Conservation (phyloP, 352 stramenopile species). For the Halophytophthora polymorphica region DNA sequence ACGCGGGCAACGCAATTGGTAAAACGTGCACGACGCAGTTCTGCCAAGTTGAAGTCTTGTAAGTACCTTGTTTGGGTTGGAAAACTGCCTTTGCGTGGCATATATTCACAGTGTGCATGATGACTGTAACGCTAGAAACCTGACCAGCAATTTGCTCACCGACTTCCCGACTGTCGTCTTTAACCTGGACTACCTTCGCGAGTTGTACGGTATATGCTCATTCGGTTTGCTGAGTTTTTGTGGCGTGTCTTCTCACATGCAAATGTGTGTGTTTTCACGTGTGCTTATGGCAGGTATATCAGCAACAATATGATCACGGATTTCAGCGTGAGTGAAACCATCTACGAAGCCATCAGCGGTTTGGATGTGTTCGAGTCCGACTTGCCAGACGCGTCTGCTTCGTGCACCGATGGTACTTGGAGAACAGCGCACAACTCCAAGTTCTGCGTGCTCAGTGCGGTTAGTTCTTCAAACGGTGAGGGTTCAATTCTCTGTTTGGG, state of each 20-base stretch:
- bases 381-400: constrained; percentile 9
- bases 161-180: constrained; percentile 27
- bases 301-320: constrained; percentile 31
- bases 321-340: constrained; percentile 24
- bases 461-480: constrained; percentile 7
- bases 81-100: background rate
- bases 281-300: constrained; percentile 25
- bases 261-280: background rate
- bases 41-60: constrained; percentile 31
- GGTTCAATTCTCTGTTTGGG: background rate
- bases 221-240: background rate
- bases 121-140: constrained; percentile 14
- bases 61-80: constrained; percentile 4
- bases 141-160: constrained; percentile 30
- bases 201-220: constrained; percentile 21
- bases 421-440: constrained; percentile 19
- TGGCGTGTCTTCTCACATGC: constrained; percentile 1
- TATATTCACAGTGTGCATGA: background rate
- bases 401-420: constrained; percentile 22
- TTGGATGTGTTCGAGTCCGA: constrained; percentile 28
- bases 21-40: constrained; percentile 23
- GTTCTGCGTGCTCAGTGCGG: constrained; percentile 30
- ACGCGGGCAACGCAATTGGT: constrained; percentile 24
- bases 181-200: constrained; percentile 23
- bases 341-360: constrained; percentile 11